Evolutionary conservation across 2,329 filamentous ascomycete species (phyloP), one percentile per base, ranked within the genome.

Genomic region (Claviceps digitariae): DNA sequence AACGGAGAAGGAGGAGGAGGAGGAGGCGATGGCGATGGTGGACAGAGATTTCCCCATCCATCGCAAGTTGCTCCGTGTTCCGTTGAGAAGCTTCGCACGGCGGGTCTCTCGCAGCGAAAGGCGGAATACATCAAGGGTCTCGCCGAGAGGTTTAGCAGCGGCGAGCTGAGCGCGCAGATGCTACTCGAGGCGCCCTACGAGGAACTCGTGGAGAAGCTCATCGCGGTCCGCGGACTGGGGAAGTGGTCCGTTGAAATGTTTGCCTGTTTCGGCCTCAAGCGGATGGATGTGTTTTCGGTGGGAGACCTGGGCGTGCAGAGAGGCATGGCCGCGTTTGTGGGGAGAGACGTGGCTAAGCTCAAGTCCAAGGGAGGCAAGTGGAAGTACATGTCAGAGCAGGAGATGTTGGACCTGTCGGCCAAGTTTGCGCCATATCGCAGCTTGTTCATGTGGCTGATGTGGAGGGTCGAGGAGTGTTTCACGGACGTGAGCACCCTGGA

Each of bases 371-470:
- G 84, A 34, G 87, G 87, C 46, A 97, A 97, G 72, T 97, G 90
- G 85, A 97, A 97, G 74, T 98, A 97, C 67, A 95, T 97, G 90
- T 79, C 78, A 38, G 93, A 97, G 71, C 79, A 82, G 65, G 93
- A 97, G 56, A 97, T 98, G 93, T 66, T 85, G 56, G 86, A 90
- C 59, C 76, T 88, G 58, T 83, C 88, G 13, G 86, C 84, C 54
- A 81, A 76, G 64, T 98, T 95, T 67, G 77, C 78, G 54, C 93
- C 91, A 3, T 97, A 95, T 69, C 84, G 90, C 64, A 93, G 85
- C 61, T 66, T 96, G 45, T 95, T 95, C 63, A 96, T 96, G 90
- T 96, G 90, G 90, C 95, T 95, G 66, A 95, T 95, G 87, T 96
- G 91, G 90, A 76, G 85, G 55, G 82, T 91, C 12, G 86, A 85